Conservation (phyloP, 2,329 filamentous ascomycete genomes). For the Eutypella sp. region DNA sequence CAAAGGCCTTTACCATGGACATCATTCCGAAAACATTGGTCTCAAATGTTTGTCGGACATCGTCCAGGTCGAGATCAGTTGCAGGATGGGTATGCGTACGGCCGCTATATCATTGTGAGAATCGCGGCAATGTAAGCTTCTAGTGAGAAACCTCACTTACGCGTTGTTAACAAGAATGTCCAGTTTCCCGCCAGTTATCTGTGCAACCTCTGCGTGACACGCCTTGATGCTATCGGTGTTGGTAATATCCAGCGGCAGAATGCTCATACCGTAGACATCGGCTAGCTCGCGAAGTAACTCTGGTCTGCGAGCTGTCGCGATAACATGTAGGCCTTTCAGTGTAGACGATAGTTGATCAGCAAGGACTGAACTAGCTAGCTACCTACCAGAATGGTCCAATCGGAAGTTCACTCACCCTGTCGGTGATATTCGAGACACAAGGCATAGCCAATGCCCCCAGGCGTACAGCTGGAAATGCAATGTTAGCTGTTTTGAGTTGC, state of each 20-base stretch:
- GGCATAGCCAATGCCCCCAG: constrained; percentile 54
- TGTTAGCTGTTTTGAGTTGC: constrained; percentile 1
- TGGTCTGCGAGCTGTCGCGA: constrained; percentile 49
- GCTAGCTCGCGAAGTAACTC: constrained; percentile 43
- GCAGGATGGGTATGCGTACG: constrained; percentile 47
- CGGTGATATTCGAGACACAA: constrained; percentile 48
- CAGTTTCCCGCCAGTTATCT: constrained; percentile 47
- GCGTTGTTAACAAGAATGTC: constrained; percentile 59
- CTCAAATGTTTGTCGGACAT: constrained; percentile 50
- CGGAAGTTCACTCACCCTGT: constrained; percentile 33
- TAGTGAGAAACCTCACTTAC: constrained; percentile 28
- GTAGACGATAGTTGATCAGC: neutral
- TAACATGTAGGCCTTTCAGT: constrained; percentile 45
- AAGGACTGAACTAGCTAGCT: neutral
- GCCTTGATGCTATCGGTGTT: constrained; percentile 43
- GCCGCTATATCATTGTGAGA: constrained; percentile 32
- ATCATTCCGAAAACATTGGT: constrained; percentile 55
- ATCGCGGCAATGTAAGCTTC: neutral
- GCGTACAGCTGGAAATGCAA: constrained; percentile 42
- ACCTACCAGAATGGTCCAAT: neutral
- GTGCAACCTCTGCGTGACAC: constrained; percentile 41
- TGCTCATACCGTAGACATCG: constrained; percentile 40
- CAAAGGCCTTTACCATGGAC: constrained; percentile 49
- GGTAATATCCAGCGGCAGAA: constrained; percentile 50
- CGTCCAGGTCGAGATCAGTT: constrained; percentile 46